Evolutionary conservation across 2,329 filamentous ascomycete species (phyloP), one percentile per base, ranked within the genome.

Genomic region (Cercospora sojina): DNA sequence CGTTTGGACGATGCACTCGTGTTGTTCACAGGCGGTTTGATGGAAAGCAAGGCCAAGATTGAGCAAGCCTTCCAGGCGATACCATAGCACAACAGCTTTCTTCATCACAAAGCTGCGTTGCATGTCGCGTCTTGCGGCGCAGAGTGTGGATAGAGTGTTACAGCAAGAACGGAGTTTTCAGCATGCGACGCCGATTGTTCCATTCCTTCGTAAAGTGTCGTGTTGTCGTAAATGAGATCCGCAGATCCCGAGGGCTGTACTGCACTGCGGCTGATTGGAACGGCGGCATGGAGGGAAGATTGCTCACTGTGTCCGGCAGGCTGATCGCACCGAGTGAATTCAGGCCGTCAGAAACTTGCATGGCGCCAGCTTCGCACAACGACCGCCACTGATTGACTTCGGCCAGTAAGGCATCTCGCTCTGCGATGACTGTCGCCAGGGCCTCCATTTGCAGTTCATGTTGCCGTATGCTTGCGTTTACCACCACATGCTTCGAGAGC

Each of bases 41-140:
- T 69, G 41, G 69, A 70, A 35, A 70, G 69, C 61, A 70, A 68
- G 63, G 67, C 69, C 2, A 70, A 67, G 61, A 70, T 69, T 9
- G 69, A 70, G 58, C 59, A 66, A 18, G 65, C 59, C n/a, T 68
- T 68, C 53, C 58, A 62, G 20, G 62, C 66, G 38, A 62, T 65
- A 20, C 57, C 29, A 18, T 29, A 27, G 41, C 31, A 10, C 23
- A 27, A 49, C 23, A 41, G n/a, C 18, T 59, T 12, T 8, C 32
- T 38, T 18, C n/a, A 18, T 18, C 5, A 18, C 12, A n/a, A n/a
- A 25, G 20, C 32, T n/a, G 20, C 32, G 7, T 38, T 35, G 56
- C n/a, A 31, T 43, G 29, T 31, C 56, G 32, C 9, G 47, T 51
- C 20, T 51, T 51, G 20, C 5, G n/a, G 20, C 20, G 47, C 47